A percentile compares a stretch with the other conserved stretches of the same genome.
phyloP scores from a whole-genome alignment of 2,329 filamentous ascomycete species.

The Ceratocystis eucalypticola region DNA sequence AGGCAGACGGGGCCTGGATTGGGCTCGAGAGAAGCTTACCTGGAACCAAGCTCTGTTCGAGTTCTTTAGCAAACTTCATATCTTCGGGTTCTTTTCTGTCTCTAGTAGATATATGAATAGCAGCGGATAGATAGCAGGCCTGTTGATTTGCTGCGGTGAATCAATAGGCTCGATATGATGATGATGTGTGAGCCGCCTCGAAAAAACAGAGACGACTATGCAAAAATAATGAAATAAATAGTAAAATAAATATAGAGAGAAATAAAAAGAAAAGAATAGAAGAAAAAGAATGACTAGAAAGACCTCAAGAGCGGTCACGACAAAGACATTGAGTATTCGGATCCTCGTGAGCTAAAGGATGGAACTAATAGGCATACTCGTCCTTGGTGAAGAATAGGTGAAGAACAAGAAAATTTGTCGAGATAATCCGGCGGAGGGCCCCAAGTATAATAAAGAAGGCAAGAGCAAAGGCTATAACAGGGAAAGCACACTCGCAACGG shows the following conservation, averaged over 20 bases:
- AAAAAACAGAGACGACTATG: neutral
- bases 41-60: conserved; percentile 77
- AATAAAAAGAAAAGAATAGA: neutral
- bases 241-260: neutral
- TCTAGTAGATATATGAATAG: neutral
- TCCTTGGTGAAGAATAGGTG: conserved; percentile 1
- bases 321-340: conserved; percentile 7
- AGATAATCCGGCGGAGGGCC: neutral
- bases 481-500: neutral
- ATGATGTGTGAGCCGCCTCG: neutral
- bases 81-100: conserved; percentile 22
- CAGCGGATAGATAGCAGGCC: neutral
- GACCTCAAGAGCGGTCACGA: neutral
- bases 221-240: neutral
- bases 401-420: neutral
- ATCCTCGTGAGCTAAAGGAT: conserved; percentile 5
- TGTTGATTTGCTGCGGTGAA: neutral
- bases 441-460: conserved; percentile 1
- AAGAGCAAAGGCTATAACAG: neutral
- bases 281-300: conserved; percentile 1
- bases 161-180: neutral
- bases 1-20: neutral
- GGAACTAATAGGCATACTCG: neutral
- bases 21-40: conserved; percentile 31
- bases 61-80: conserved; percentile 62